Evolutionary conservation across 225 moss, liverwort and hornwort genomes (phyloP), one percentile per base, ranked within the genome.

Genomic region (Polytrichum commune): DNA sequence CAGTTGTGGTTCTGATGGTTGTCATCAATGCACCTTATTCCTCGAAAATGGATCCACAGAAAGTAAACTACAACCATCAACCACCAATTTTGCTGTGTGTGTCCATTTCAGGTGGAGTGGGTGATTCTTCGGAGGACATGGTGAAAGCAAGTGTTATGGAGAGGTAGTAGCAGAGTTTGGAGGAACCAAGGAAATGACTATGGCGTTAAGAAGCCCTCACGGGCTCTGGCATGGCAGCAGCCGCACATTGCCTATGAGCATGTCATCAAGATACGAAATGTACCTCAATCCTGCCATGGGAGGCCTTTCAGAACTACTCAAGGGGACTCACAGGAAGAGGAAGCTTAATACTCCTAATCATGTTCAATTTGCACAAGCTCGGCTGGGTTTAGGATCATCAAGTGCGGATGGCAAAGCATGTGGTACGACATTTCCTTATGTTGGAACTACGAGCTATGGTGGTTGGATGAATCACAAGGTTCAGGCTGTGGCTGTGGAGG

Each of bases 401-500:
- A 54, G 18, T 33, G 46, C 18, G 32, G 58, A 66, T 67, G 63
- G 27, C 30, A 60, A 58, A 55, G 26, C 18, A 58, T 25, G 71
- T 69, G 63, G 71, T 6, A 55, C 6, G 0, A 25, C 18, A 8
- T 25, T 65, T 61, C 63, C 65, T 13, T 69, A 54, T 4, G 46
- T 7, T 57, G 62, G 63, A 23, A 53, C 1, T 23, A 54, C 22
- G 0, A 72, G 70, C 25, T 74, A 66, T 46, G 60, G 28, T 58
- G 79, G 77, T 18, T 75, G 79, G n/a, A 77, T 79, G 13, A 74
- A 54, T 38, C 53, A 63, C 28, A 80, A 75, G 25, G 71, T 66
- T 53, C 53, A 83, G 74, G 68, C 62, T 26, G 84, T 75, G 33
- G 83, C 74, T 29, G 72, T 64, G 8, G 79, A 75, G 61, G 73